Base-by-base conservation (phyloP, 2,329 filamentous ascomycete genomes). In the Phialocephala subalpina region DNA sequence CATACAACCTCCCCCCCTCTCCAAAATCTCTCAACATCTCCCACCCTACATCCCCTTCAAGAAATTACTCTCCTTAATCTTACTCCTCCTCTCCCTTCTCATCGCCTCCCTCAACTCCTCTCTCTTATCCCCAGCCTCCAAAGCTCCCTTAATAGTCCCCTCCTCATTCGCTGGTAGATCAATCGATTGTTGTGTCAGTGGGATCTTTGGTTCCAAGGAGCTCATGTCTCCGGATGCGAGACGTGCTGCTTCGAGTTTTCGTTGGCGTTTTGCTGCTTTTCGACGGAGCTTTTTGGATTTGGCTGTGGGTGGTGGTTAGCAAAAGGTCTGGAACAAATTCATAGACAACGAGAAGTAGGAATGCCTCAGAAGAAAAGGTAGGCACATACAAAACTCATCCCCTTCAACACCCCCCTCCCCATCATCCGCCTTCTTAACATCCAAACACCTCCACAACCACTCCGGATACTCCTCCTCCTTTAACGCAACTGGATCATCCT, bases 31-130 rank as follows among this genome's bases (percentile, higher is more conserved):
- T 16, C 20, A 29, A 18, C 56, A 42, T n/a, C 38, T n/a, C n/a
- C 27, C 25, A 33, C 12, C 57, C 58, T 68, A 77, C 91, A 94
- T 93, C 52, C 88, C 87, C 86, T 91, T 92, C 80, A 96, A 86
- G 85, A 94, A 96, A 81, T 96, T 96, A 77, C 80, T 81, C 83
- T 96, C 92, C 87, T 94, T 95, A 76, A 96, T 96, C 80, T 85
- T 87, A 66, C 86, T 87, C 80, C 90, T 87, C 77, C 92, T 84
- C 82, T 93, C 91, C 77, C 86, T 86, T 75, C 92, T 86, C 91
- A 94, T 89, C 38, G 88, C 89, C 80, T 84, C 86, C 70, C 84
- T 90, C 74, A 94, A 81, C 73, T 89, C 87, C 68, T 85, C 83
- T 76, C 91, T 83, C 76, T 86, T 82, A 35, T 76, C 73, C 38